Evolutionary conservation across 306 rosid species (phyloP).

Genomic region (Inga leiocalycina): DNA sequence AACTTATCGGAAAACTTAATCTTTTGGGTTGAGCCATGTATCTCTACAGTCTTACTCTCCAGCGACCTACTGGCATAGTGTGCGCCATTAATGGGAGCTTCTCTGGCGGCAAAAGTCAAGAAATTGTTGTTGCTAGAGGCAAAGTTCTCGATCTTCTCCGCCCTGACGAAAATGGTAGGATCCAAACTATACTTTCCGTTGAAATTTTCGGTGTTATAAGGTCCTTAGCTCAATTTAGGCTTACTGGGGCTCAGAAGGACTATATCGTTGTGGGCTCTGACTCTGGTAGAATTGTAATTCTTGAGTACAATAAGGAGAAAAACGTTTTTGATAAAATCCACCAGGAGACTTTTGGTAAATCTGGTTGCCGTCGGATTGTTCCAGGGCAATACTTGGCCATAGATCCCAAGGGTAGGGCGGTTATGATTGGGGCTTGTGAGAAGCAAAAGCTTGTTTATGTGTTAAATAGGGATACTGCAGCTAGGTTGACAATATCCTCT

Average conservation of each 20-base stretch:
- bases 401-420: slow-evolving; percentile 97
- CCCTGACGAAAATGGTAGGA: slow-evolving; percentile 90
- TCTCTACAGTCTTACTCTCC: slow-evolving; percentile 90
- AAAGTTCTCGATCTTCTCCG: slow-evolving; percentile 94
- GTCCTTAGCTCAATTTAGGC: slow-evolving; percentile 83
- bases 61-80: slow-evolving; percentile 87
- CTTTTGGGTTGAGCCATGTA: slow-evolving; percentile 53
- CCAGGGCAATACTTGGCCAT: slow-evolving; percentile 90
- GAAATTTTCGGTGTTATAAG: slow-evolving; percentile 87
- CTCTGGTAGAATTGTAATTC: slow-evolving; percentile 90
- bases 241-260: slow-evolving; percentile 87
- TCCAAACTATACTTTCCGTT: slow-evolving; percentile 91
- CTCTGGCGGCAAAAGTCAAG: slow-evolving; percentile 95
- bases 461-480: slow-evolving; percentile 87
- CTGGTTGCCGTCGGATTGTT: slow-evolving; percentile 88
- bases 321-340: slow-evolving; percentile 88
- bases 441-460: slow-evolving; percentile 95
- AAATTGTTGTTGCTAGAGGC: slow-evolving; percentile 89
- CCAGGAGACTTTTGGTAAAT: slow-evolving; percentile 94
- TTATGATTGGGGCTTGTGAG: slow-evolving; percentile 94
- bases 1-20: no score
- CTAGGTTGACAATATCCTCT: slow-evolving; percentile 90
- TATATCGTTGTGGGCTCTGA: slow-evolving; percentile 89
- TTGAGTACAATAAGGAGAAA: slow-evolving; percentile 81
- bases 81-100: slow-evolving; percentile 92